phyloP scores from a whole-genome alignment of 345 rosid species.

The Lepidium didymum region DNA sequence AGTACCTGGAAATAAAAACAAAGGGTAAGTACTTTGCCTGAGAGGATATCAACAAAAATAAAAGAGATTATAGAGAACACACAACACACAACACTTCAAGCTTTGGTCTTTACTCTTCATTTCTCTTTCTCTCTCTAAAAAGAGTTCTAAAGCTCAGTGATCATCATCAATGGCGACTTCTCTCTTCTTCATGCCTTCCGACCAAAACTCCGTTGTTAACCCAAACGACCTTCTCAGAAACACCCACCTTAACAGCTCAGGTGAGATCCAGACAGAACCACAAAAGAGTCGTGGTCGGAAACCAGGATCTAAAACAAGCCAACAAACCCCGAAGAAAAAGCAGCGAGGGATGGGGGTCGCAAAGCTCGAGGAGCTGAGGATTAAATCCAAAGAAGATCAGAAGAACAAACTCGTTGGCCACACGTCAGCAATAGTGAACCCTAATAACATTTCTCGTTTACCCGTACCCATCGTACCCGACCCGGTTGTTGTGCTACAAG shows the following conservation, averaged over 20 bases:
- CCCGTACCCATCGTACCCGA: conserved; percentile 26
- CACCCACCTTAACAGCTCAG: neutral
- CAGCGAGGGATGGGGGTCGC: conserved; percentile 83
- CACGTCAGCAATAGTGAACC: neutral
- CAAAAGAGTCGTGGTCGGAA: conserved; percentile 28
- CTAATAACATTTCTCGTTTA: conserved; percentile 7
- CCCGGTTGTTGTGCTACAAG: conserved; percentile 33
- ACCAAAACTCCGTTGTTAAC: conserved; percentile 1
- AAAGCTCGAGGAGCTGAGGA: conserved; percentile 46
- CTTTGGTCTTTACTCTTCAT: conserved; percentile 5
- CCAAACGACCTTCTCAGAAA: conserved; percentile 11
- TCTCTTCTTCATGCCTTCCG: conserved; percentile 14
- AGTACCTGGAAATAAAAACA: conserved; percentile 32
- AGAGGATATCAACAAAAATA: neutral
- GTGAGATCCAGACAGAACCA: conserved; percentile 18
- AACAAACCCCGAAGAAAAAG: conserved; percentile 39
- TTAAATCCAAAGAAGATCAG: conserved; percentile 25
- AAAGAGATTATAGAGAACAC: neutral
- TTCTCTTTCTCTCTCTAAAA: conserved; percentile 3
- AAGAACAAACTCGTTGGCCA: conserved; percentile 17
- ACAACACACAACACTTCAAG: conserved; percentile 13
- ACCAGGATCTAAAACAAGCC: conserved; percentile 18
- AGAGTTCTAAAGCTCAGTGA: conserved; percentile 11
- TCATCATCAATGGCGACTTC: conserved; percentile 29
- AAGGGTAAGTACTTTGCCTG: conserved; percentile 21